Conservation (phyloP, 163 green algal genomes). For the Scenedesmus sp. region DNA sequence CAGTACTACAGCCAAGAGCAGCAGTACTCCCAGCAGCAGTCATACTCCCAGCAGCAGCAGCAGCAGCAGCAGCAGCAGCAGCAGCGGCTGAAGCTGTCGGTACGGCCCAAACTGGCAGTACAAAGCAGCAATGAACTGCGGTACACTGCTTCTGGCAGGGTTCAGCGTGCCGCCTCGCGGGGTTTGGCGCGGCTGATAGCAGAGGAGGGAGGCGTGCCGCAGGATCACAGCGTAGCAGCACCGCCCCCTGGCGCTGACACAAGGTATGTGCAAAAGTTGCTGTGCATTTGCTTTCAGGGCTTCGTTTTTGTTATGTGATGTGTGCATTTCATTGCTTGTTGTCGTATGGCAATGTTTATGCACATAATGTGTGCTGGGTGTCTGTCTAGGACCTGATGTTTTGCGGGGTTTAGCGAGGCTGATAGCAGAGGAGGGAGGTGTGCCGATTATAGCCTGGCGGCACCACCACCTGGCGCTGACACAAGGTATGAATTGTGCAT, state of each 20-base stretch:
- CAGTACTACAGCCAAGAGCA: background rate
- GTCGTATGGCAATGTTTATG: too few species aligned
- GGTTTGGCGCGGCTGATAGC: slow-evolving; percentile 42
- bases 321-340: too few species aligned
- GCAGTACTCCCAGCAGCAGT: background rate
- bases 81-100: background rate
- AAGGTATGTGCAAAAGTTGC: background rate
- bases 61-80: slow-evolving; percentile 27
- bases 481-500: too few species aligned
- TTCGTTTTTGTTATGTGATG: too few species aligned
- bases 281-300: too few species aligned
- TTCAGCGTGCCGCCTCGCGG: slow-evolving; percentile 32
- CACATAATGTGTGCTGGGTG: too few species aligned
- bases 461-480: too few species aligned
- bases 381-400: too few species aligned
- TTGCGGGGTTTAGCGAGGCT: too few species aligned
- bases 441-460: too few species aligned
- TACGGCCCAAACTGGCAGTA: slow-evolving; percentile 8
- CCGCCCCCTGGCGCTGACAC: slow-evolving; percentile 22
- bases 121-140: slow-evolving; percentile 15
- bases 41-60: background rate
- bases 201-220: slow-evolving; percentile 40
- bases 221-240: slow-evolving; percentile 39
- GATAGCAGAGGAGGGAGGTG: too few species aligned
- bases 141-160: slow-evolving; percentile 40